Conservation (phyloP, 495 filamentous ascomycete species). For the Sabuloglossum arenarium region DNA sequence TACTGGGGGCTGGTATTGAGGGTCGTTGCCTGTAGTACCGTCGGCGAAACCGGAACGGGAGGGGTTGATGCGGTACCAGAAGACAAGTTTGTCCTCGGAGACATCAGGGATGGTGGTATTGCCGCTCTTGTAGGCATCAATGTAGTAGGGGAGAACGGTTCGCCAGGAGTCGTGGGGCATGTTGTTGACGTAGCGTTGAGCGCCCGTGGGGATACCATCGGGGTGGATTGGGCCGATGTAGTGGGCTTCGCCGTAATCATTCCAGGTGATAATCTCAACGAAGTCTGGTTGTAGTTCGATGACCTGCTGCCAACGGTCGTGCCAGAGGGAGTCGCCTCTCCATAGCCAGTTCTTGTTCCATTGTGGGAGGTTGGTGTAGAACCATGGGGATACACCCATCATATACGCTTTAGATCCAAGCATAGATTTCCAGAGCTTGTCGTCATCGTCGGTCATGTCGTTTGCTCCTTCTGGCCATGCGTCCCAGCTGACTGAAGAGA, state of each 20-base stretch:
- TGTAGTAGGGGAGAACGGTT: slow-evolving; percentile 38
- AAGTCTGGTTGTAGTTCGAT: slow-evolving; percentile 40
- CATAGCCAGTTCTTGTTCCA: slow-evolving; percentile 59
- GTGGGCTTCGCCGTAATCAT: slow-evolving; percentile 59
- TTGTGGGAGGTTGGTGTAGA: slow-evolving; percentile 47
- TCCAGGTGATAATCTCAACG: slow-evolving; percentile 40
- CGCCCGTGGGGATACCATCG: slow-evolving; percentile 21
- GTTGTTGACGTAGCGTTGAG: slow-evolving; percentile 21
- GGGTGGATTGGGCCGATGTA: slow-evolving; percentile 38
- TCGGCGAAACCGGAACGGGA: slow-evolving; percentile 15
- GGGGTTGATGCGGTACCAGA: slow-evolving; percentile 40
- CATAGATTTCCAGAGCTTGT: slow-evolving; percentile 29
- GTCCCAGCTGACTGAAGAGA: slow-evolving; percentile 33
- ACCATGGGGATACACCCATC: slow-evolving; percentile 65
- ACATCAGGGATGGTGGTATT: slow-evolving; percentile 11
- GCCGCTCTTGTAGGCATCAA: slow-evolving; percentile 8
- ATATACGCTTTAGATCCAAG: slow-evolving; percentile 44
- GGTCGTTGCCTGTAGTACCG: slow-evolving; percentile 22
- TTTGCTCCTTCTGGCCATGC: slow-evolving; percentile 46
- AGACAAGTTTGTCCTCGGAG: slow-evolving; percentile 28
- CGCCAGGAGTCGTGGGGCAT: slow-evolving; percentile 35
- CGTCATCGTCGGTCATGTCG: slow-evolving; percentile 29
- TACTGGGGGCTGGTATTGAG: slow-evolving; percentile 7
- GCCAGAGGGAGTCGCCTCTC: slow-evolving; percentile 51
- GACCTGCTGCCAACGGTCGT: slow-evolving; percentile 50